phyloP scores from a whole-genome alignment of 2,329 filamentous ascomycete species.

The Meredithiella fracta region DNA sequence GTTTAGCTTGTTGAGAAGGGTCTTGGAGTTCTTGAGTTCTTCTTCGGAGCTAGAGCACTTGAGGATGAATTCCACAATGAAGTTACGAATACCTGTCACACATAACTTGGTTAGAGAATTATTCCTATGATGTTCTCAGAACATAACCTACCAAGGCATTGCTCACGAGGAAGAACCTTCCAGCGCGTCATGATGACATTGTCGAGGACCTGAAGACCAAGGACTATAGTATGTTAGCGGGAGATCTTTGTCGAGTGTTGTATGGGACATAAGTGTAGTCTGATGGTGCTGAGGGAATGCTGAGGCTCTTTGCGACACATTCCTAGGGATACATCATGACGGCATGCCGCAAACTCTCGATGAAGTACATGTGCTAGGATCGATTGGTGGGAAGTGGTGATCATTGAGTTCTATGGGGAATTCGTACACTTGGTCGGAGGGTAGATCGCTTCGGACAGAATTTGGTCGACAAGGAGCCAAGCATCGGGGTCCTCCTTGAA shows the following conservation, averaged over 20 bases:
- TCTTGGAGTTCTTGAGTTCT: constrained; percentile 65
- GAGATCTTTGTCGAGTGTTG: not conserved
- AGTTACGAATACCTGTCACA: constrained; percentile 78
- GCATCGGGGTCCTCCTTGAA: constrained; percentile 99
- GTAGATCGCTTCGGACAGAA: constrained; percentile 82
- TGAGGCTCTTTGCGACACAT: too few species aligned
- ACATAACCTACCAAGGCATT: constrained; percentile 57
- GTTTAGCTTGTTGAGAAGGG: constrained; percentile 94
- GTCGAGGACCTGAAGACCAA: constrained; percentile 91
- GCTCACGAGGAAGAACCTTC: constrained; percentile 92
- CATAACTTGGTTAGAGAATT: constrained; percentile 4
- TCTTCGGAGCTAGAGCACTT: constrained; percentile 84
- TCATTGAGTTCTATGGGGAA: not conserved
- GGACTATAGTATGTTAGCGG: constrained; percentile 35
- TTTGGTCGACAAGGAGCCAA: constrained; percentile 94
- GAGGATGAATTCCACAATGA: constrained; percentile 97
- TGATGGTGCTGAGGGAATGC: not conserved
- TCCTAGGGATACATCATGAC: too few species aligned
- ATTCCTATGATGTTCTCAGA: not conserved
- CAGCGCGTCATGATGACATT: constrained; percentile 97
- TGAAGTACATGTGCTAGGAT: not conserved
- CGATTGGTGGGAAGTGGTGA: not conserved
- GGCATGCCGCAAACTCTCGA: not conserved
- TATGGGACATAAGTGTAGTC: not conserved
- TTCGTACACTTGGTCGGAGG: constrained; percentile 84